Evolutionary conservation across 2,329 filamentous ascomycete genomes (phyloP).

Genomic region (Plectosphaerella plurivora): DNA sequence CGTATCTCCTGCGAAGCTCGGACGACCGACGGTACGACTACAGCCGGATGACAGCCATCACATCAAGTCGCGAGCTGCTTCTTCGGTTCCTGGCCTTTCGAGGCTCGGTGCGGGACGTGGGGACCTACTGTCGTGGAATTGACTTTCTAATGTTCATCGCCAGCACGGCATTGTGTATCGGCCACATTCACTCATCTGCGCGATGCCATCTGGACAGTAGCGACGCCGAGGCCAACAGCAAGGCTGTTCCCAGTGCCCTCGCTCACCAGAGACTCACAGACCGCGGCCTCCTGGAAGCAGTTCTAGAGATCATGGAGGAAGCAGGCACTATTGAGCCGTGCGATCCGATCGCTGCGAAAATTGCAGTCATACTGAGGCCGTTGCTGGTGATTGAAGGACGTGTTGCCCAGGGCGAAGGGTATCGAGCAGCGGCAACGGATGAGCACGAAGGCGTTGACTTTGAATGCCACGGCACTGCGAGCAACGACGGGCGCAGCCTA

Average conservation of each 20-base stretch:
- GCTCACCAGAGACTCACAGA: background rate
- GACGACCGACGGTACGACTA: conserved; percentile 36
- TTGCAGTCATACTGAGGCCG: background rate
- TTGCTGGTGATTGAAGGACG: background rate
- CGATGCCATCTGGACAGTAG: background rate
- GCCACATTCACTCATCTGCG: conserved; percentile 23
- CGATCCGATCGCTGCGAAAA: background rate
- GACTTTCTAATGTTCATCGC: conserved; percentile 50
- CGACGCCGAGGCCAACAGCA: background rate
- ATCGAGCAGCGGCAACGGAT: background rate
- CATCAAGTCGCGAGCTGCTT: conserved; percentile 46
- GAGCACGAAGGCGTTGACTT: conserved; percentile 12
- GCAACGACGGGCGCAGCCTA: conserved; percentile 12
- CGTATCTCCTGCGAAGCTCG: conserved; percentile 43
- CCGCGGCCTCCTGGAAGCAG: background rate
- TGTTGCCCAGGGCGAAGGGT: background rate
- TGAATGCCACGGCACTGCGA: conserved; percentile 2
- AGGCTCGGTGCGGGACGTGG: conserved; percentile 22
- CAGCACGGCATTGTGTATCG: conserved; percentile 44
- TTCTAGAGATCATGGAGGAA: background rate
- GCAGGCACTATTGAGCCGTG: background rate
- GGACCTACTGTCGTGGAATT: conserved; percentile 40
- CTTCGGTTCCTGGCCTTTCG: conserved; percentile 43
- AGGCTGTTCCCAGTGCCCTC: background rate
- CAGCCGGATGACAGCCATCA: conserved; percentile 42